Percentiles rank a stretch among this genome's conserved stretches.
These are phyloP conservation scores for Solanum hybrid DNA, from an alignment of 305 asterid genomes.

Conservation along the genomic window DNA sequence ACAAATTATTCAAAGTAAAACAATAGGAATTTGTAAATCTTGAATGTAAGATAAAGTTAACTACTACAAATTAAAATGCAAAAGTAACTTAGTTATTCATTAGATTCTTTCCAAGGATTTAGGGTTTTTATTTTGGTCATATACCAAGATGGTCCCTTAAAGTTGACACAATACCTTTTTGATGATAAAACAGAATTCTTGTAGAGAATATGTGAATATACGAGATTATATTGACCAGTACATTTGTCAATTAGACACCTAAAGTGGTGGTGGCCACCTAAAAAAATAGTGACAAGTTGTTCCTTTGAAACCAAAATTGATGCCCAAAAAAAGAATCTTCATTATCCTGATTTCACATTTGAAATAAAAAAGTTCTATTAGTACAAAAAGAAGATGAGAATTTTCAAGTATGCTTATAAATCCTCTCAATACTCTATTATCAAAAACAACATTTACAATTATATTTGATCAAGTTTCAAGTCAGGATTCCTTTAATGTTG, in stretches of 20 bases:
- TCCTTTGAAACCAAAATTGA: background rate
- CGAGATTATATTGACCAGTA: background rate
- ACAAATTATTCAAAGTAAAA: background rate
- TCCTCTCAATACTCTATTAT: background rate
- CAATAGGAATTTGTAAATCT: background rate
- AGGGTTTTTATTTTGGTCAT: background rate
- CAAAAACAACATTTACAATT: background rate
- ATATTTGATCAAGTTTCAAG: background rate
- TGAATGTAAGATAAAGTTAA: background rate
- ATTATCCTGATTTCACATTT: background rate
- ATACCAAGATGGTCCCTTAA: background rate
- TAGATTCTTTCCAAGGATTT: background rate
- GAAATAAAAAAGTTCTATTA: background rate
- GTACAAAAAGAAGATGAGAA: background rate
- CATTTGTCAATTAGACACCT: background rate
- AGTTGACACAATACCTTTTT: background rate
- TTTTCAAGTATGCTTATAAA: background rate
- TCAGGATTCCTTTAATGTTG: conserved; percentile 65
- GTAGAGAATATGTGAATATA: background rate
- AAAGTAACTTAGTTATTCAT: background rate
- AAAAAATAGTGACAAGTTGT: background rate
- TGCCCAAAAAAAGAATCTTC: background rate
- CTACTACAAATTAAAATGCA: background rate
- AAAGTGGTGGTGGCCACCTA: background rate
- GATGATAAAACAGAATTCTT: background rate